Evolutionary conservation across 805 yeast genomes (phyloP).

Genomic region (Candida nitratophila): DNA sequence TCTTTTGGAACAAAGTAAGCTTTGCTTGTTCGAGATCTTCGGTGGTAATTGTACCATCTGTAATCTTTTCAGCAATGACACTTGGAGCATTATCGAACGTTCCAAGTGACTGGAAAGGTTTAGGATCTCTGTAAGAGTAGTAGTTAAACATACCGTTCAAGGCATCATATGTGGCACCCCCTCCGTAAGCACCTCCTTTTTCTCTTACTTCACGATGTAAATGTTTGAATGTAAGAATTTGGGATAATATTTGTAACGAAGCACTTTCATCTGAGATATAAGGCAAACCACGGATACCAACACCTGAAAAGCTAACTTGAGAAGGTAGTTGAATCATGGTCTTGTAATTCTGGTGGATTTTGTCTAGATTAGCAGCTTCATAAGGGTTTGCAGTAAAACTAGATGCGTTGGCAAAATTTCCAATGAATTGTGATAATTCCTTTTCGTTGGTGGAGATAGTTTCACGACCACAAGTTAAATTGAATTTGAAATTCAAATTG

Average conservation of each 20-base stretch:
- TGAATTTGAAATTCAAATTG: slow-evolving; percentile 40
- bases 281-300: slow-evolving; percentile 57
- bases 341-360: slow-evolving; percentile 12
- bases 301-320: slow-evolving; percentile 80
- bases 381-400: slow-evolving; percentile 5
- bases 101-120: slow-evolving; percentile 60
- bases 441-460: slow-evolving; percentile 29
- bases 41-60: slow-evolving; percentile 24
- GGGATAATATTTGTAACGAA: slow-evolving; percentile 73
- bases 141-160: slow-evolving; percentile 72
- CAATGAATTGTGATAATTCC: slow-evolving; percentile 25
- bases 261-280: slow-evolving; percentile 76
- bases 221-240: slow-evolving; percentile 71
- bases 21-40: slow-evolving; percentile 84
- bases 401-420: slow-evolving; percentile 2
- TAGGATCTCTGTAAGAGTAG: slow-evolving; percentile 93
- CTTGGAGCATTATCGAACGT: slow-evolving; percentile 49
- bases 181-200: slow-evolving; percentile 97
- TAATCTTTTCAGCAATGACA: slow-evolving; percentile 31
- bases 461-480: slow-evolving; percentile 51
- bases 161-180: slow-evolving; percentile 82
- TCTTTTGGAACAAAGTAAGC: slow-evolving; percentile 79
- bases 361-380: background rate
- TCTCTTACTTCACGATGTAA: slow-evolving; percentile 89
- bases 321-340: slow-evolving; percentile 69